Evolutionary conservation across 2,329 filamentous ascomycete genomes (phyloP), one percentile per base, ranked within the genome.

Genomic region (Arthrobotrys entomopaga): DNA sequence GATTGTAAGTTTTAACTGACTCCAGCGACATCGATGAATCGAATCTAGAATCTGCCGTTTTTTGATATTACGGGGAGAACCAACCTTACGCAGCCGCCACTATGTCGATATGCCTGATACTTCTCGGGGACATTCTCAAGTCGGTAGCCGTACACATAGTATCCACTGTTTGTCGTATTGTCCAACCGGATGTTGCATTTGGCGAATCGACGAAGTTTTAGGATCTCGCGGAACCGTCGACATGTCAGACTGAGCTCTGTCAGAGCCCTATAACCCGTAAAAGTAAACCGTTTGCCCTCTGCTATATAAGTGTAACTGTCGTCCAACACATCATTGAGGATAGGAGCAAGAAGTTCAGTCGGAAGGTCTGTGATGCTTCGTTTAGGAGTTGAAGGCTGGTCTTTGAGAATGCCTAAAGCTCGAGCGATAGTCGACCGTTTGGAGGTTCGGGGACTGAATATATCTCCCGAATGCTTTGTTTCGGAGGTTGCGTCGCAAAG

Each of bases 301-400:
- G 54, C 20, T 19, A 19, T 19, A 22, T 59, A 58, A 8, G 54
- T 57, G 20, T 53, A 59, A 7, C 50, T 46, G 1, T 29, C 13
- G 2, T 40, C 22, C n/a, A 67, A 24, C 19, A 67, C 64, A n/a
- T 54, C 54, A 24, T 54, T 29, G 8, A 67, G 34, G 15, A 67
- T 67, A 8, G 64, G 64, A 3, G 57, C 38, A 13, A 67, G 54
- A 22, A 67, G 54, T 54, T 67, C 64, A 16, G 57, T 67, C 5
- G 64, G 64, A 16, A 67, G 54, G 42, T 67, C 64, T 43, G 57
- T 49, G 13, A 67, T 59, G 4, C 10, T 56, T 40, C 16, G 34
- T 42, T 57, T 43, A 8, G 34, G 16, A 26, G 16, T 42, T 11
- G n/a, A 40, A n/a, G 38, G 19, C 13, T 43, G 16, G 34, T 19